phyloP scores from a whole-genome alignment of 768 basidiomycete genomes.

The Tricholoma saponaceum region DNA sequence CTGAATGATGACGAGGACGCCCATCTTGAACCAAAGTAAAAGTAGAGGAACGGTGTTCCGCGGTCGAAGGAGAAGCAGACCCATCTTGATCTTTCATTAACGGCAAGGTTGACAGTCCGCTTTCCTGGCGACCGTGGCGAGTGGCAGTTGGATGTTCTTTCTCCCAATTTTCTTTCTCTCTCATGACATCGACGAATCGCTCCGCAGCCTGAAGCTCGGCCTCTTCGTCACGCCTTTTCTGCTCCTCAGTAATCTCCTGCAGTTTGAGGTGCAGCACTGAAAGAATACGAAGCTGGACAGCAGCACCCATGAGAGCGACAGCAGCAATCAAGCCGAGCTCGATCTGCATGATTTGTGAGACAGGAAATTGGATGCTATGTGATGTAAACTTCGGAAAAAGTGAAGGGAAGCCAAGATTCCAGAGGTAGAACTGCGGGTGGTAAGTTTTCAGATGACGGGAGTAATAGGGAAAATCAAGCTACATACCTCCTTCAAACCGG shows the following conservation, averaged over 20 bases:
- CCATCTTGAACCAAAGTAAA: constrained; percentile 47
- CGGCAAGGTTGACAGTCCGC: constrained; percentile 58
- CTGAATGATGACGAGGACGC: constrained; percentile 60
- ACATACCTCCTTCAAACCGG: constrained; percentile 86
- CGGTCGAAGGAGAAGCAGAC: constrained; percentile 39
- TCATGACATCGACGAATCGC: constrained; percentile 56
- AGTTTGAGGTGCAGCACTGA: constrained; percentile 76
- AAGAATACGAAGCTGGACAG: constrained; percentile 86
- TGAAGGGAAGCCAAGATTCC: constrained; percentile 83
- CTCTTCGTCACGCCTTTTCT: constrained; percentile 66
- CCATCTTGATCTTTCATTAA: constrained; percentile 63
- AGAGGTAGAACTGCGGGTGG: constrained; percentile 77
- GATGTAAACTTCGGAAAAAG: constrained; percentile 76
- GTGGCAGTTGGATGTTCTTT: constrained; percentile 67
- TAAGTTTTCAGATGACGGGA: constrained; percentile 12
- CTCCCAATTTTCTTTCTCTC: constrained; percentile 85
- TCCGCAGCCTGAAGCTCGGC: constrained; percentile 73
- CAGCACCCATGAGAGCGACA: constrained; percentile 79
- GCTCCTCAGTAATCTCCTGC: constrained; percentile 74
- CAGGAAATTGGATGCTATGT: constrained; percentile 71
- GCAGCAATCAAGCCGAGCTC: constrained; percentile 88
- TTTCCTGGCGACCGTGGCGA: constrained; percentile 61
- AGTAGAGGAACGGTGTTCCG: constrained; percentile 46
- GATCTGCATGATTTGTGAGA: constrained; percentile 89
- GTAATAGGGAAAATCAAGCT: constrained; percentile 8